Evolutionary conservation across 371 early-diverging fungal genomes (phyloP).

Genomic region (Fennellomyces sp.): DNA sequence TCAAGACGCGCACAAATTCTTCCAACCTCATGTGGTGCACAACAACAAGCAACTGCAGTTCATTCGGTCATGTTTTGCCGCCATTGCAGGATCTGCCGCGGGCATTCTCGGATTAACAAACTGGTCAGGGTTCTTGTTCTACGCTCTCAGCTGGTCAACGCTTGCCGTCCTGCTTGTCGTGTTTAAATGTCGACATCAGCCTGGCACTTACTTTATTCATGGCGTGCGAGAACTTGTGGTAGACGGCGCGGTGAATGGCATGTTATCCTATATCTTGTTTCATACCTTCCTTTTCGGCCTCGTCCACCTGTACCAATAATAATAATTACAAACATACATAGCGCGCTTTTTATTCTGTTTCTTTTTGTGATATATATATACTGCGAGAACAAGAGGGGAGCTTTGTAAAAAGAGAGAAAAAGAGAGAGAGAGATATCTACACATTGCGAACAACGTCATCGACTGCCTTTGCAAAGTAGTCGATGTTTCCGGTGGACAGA

Average conservation of each 20-base stretch:
- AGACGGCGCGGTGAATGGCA: conserved; percentile 72
- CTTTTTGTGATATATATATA: too few species aligned
- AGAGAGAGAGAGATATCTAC: too few species aligned
- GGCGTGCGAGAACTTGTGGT: conserved; percentile 57
- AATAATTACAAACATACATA: neutral
- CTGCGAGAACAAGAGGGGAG: too few species aligned
- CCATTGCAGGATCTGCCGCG: conserved; percentile 78
- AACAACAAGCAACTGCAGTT: conserved; percentile 72
- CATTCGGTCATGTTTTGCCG: conserved; percentile 77
- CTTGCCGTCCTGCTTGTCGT: conserved; percentile 53
- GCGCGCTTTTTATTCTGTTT: too few species aligned
- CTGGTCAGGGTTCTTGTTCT: conserved; percentile 76
- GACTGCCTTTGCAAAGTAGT: conserved; percentile 81
- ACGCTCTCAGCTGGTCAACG: conserved; percentile 63
- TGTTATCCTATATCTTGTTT: conserved; percentile 79
- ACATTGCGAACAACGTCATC: conserved; percentile 75
- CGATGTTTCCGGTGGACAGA: conserved; percentile 81
- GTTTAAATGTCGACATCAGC: conserved; percentile 32
- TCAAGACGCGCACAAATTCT: conserved; percentile 53
- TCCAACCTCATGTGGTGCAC: conserved; percentile 60
- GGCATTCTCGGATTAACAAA: conserved; percentile 79
- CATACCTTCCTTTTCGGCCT: conserved; percentile 86
- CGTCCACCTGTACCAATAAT: conserved; percentile 79
- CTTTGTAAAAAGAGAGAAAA: too few species aligned
- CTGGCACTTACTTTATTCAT: conserved; percentile 51